Evolutionary conservation across 768 basidiomycete genomes (phyloP), one percentile per base, ranked within the genome.

Genomic region (Strobilomyces dryophilus): DNA sequence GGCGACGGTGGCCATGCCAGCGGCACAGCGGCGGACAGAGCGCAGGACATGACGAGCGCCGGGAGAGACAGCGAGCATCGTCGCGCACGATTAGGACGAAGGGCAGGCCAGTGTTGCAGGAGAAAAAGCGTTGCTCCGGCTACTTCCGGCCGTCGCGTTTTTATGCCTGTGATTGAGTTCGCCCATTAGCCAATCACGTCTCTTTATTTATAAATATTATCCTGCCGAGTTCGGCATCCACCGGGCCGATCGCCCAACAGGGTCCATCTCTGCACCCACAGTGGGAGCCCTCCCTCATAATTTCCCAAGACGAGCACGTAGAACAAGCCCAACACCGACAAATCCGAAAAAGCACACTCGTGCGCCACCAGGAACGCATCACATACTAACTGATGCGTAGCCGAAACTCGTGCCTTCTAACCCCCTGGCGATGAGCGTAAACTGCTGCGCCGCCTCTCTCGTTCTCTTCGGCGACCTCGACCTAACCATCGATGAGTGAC

Each of bases 351-450:
- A 20, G 37, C 10, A 39, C 37, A 39, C 2, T 9, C 37, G 8
- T 20, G 37, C 2, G n/a, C 17, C 37, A 6, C 37, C 32, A 29
- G 29, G 31, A 35, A 32, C 39, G 27, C 27, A 36, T 68, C 56
- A 82, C 79, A 82, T 80, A 34, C 76, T 74, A 48, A 83, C 73
- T 5, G 85, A 83, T 2, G 90, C 83, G 67, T 88, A 92, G 8
- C 92, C 92, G 68, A 94, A 95, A 55, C 81, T 85, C 9, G 91
- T 87, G 8, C 87, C 89, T 59, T 91, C 90, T 52, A 94, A 68
- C 3, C 92, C 92, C 62, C 92, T 73, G 11, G 91, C 87, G 18
- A 95, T 79, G 0, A 95, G 76, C 1, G 87, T 86, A 67, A 95
- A 94, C 56, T 95, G 89, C 58, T 92, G 84, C 11, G 91, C 84